Evolutionary conservation across 192 early-diverging fungal genomes (phyloP).

Genomic region (Backusella mclennaniae): DNA sequence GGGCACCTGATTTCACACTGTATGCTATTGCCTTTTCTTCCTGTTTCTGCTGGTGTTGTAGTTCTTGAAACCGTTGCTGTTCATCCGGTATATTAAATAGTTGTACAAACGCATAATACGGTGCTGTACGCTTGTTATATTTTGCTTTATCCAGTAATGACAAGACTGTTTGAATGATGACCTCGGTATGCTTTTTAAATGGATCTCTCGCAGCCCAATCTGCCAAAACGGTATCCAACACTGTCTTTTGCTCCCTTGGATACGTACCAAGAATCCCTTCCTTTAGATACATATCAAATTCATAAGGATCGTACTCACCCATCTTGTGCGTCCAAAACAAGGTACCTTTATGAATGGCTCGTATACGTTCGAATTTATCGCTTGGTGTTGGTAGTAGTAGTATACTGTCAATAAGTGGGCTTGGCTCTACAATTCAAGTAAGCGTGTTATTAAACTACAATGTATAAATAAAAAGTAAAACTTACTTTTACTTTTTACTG

Average conservation of each 20-base stretch:
- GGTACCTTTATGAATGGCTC: conserved; percentile 4
- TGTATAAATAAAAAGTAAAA: not conserved
- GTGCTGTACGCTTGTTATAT: conserved; percentile 19
- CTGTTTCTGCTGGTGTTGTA: not conserved
- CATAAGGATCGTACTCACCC: not conserved
- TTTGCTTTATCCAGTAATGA: not conserved
- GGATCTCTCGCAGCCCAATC: conserved; percentile 18
- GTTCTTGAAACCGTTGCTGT: not conserved
- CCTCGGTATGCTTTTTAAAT: conserved; percentile 2
- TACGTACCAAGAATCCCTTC: conserved; percentile 18
- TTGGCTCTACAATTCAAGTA: not conserved
- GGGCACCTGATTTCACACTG: conserved; percentile 17
- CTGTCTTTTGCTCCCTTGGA: conserved; percentile 20
- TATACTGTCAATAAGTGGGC: not conserved
- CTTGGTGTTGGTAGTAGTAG: not conserved
- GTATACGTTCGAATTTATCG: conserved; percentile 4
- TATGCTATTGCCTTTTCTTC: conserved; percentile 8
- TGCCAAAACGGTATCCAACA: conserved; percentile 22
- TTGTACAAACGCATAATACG: conserved; percentile 26
- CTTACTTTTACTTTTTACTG: not conserved
- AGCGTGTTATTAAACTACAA: not conserved
- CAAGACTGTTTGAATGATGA: conserved; percentile 7
- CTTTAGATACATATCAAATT: conserved; percentile 19
- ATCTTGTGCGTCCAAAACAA: conserved; percentile 15
- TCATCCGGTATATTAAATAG: conserved; percentile 15